Conservation (phyloP, 441 rosid genomes). For the Sinapis alba region DNA sequence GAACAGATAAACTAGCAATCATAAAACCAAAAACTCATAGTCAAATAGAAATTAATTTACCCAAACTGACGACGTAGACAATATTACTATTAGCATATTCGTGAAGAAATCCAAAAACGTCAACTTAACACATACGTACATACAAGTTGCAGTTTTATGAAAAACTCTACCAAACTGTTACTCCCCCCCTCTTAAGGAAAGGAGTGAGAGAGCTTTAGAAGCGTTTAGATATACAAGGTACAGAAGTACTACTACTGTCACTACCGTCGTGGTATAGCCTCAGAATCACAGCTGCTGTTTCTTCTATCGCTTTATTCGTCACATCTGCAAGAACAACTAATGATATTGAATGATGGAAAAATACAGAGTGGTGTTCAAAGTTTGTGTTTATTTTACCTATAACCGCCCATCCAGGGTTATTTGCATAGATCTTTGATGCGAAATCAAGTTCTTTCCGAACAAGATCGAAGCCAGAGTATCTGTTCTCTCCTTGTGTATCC, state of each 20-base stretch:
- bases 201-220: conserved; percentile 47
- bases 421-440: conserved; percentile 58
- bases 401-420: conserved; percentile 85
- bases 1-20: neutral
- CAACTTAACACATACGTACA: neutral
- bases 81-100: neutral
- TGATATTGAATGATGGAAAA: neutral
- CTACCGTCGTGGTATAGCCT: conserved; percentile 67
- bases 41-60: neutral
- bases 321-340: conserved; percentile 53
- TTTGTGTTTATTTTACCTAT: conserved; percentile 50
- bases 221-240: conserved; percentile 77
- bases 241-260: conserved; percentile 48
- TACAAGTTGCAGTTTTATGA: neutral
- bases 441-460: conserved; percentile 71
- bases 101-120: neutral
- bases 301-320: conserved; percentile 90
- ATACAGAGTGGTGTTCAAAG: neutral
- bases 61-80: neutral
- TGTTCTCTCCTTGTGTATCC: conserved; percentile 50
- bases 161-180: conserved; percentile 4
- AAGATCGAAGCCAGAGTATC: conserved; percentile 81
- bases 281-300: conserved; percentile 81
- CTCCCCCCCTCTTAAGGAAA: conserved; percentile 2
- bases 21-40: neutral